phyloP scores from a whole-genome alignment of 129 eudicot genomes.

The Glebionis coronaria region DNA sequence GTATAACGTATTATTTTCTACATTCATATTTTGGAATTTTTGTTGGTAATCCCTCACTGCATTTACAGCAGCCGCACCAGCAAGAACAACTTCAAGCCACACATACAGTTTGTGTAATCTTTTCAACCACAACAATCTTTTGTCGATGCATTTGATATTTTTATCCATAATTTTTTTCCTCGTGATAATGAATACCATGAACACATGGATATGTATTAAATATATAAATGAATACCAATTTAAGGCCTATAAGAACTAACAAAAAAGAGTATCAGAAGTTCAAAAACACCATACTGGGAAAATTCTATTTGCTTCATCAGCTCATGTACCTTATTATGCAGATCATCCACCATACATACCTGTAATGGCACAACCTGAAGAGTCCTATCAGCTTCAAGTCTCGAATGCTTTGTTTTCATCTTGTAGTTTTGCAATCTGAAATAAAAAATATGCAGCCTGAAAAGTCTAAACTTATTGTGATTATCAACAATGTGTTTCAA shows the following conservation, averaged over 20 bases:
- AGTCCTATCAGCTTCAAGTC: constrained; percentile 88
- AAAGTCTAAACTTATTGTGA: not conserved
- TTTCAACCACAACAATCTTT: constrained; percentile 93
- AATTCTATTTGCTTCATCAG: constrained; percentile 91
- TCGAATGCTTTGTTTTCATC: constrained; percentile 92
- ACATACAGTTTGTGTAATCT: constrained; percentile 79
- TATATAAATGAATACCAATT: not conserved
- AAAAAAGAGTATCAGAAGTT: not conserved
- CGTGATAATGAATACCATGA: constrained; percentile 34
- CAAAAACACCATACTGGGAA: constrained; percentile 47
- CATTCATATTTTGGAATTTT: constrained; percentile 95
- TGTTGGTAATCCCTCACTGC: too few relatives aligned
- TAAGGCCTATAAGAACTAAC: not conserved
- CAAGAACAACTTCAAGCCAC: constrained; percentile 96
- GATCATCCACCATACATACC: constrained; percentile 92
- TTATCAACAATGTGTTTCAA: too few relatives aligned
- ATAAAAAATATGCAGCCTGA: constrained; percentile 20
- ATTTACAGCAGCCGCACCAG: constrained; percentile 97
- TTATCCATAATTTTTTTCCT: constrained; percentile 87
- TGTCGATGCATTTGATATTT: constrained; percentile 58
- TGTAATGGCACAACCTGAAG: constrained; percentile 79
- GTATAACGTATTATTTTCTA: constrained; percentile 32
- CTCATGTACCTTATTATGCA: constrained; percentile 87
- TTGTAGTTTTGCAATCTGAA: constrained; percentile 82
- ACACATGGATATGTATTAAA: not conserved